Evolutionary conservation across 192 early-diverging fungal genomes (phyloP).

Genomic region (Rhizophagus clarus): DNA sequence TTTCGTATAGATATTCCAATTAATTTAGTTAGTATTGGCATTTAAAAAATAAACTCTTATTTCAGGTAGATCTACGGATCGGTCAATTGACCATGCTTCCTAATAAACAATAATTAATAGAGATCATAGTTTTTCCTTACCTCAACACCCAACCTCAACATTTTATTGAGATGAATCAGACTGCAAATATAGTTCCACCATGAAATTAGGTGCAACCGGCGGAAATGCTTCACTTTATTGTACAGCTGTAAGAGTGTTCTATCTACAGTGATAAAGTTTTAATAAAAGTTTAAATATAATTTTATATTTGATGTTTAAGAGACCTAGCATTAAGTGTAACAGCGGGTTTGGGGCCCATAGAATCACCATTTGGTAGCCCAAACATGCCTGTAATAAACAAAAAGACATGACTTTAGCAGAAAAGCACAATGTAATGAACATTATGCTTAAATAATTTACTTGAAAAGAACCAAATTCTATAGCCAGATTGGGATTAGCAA

Average conservation of each 20-base stretch:
- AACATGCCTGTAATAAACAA: too few relatives aligned
- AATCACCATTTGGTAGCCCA: too few relatives aligned
- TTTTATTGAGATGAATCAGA: conserved; percentile 20
- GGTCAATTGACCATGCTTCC: conserved; percentile 18
- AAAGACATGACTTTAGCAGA: too few relatives aligned
- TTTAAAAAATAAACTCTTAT: conserved; percentile 7
- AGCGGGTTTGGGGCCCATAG: too few relatives aligned
- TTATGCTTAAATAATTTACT: too few relatives aligned
- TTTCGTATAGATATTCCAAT: too few relatives aligned
- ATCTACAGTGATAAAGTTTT: background rate
- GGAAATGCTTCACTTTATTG: background rate
- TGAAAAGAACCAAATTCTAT: too few relatives aligned
- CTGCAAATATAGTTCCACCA: background rate
- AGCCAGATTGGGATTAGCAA: too few relatives aligned
- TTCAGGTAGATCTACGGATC: background rate
- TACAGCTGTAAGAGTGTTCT: background rate
- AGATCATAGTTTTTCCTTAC: conserved; percentile 8
- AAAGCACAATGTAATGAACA: too few relatives aligned
- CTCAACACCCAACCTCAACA: conserved; percentile 10
- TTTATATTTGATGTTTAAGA: too few relatives aligned
- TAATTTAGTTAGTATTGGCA: background rate
- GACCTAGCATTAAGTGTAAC: too few relatives aligned
- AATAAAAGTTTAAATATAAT: too few relatives aligned
- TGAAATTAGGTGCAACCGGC: conserved; percentile 2
- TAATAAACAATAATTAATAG: background rate